Evolutionary conservation across 345 rosid species (phyloP), one percentile per base, ranked within the genome.

Genomic region (Eucalyptus virginea): DNA sequence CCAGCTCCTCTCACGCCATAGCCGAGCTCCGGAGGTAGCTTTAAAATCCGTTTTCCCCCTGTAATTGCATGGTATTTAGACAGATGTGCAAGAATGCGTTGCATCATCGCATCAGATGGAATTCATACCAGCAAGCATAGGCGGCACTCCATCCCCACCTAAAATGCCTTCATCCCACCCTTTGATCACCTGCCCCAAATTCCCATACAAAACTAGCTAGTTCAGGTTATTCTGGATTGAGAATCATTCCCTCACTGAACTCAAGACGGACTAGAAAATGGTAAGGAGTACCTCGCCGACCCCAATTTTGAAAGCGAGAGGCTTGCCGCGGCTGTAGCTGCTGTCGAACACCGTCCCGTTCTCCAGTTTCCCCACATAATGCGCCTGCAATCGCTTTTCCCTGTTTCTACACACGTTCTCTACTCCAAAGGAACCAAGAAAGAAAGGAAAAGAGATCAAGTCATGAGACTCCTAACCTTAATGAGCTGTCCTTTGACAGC

Each of bases 1-100:
- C 99, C 98, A 10, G 99, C 99, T 10, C 99, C 99, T 93, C 99
- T 93, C 91, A 92, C 88, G 88, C 99, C 99, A 91, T 97, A 98
- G 12, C 95, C 99, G 5, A 97, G 95, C 62, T 92, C 97, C 9
- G 98, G 98, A 87, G 98, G 99, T 88, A 98, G 93, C 92, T 91
- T 96, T 65, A 97, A 69, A 62, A 89, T 87, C 16, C 99, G 94
- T 89, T 97, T 96, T 13, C 99, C 99, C 10, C 99, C 99, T 96
- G 87, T 26, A 51, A 48, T 49, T 26, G 5, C 52, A 32, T 30
- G 40, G 60, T 11, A 17, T 67, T 67, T 40, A 77, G 34, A n/a
- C 44, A 50, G 49, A 62, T 65, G 45, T 88, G 40, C 11, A 62
- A 44, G 28, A 30, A 34, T 19, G 23, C 19, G 40, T 9, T 23